Evolutionary conservation across 2,329 filamentous ascomycete species (phyloP), one percentile per base, ranked within the genome.

Genomic region (Didymellaceae sp.): DNA sequence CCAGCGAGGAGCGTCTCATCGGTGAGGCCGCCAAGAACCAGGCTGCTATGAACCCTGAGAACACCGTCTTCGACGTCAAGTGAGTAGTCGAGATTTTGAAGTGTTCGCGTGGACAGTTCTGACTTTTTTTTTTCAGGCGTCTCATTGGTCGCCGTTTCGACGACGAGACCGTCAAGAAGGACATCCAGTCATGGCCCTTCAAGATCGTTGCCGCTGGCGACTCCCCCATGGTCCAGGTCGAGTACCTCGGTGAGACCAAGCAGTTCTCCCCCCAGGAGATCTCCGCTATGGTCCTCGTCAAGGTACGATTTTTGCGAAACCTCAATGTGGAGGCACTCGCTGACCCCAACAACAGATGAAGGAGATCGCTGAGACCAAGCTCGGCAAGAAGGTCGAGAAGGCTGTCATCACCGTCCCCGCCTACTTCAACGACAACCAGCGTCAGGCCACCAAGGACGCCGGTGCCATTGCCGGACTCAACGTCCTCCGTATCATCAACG

Each of bases 341-440:
- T 71, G 39, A 71, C 59, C 64, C 42, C 54, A 34, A 46, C 44
- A 28, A 59, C 71, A 96, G 93, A 97, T 97, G 93, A 96, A 96
- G 86, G 94, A 99, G 81, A 91, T 97, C 76, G 94, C 94, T 72
- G 94, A 99, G 85, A 85, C 84, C 78, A 97, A 99, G 86, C 87
- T 99, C 70, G 94, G 91, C 79, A 96, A 95, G 88, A 96, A 94
- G 83, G 92, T 97, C 72, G 87, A 94, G 81, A 97, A 97, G 87
- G 94, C 94, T 62, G 94, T 99, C 77, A 92, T 99, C 78, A 99
- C 94, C 58, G 94, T 97, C 52, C 94, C 94, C 52, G 94, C 94
- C 75, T 99, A 99, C 86, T 99, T 99, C 90, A 97, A 97, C 85
- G 94, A 99, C 87, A 96, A 96, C 85, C 94, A 99, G 84, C 89